Conservation (phyloP, 306 rosid genomes). For the Cicer pinnatifidum region DNA sequence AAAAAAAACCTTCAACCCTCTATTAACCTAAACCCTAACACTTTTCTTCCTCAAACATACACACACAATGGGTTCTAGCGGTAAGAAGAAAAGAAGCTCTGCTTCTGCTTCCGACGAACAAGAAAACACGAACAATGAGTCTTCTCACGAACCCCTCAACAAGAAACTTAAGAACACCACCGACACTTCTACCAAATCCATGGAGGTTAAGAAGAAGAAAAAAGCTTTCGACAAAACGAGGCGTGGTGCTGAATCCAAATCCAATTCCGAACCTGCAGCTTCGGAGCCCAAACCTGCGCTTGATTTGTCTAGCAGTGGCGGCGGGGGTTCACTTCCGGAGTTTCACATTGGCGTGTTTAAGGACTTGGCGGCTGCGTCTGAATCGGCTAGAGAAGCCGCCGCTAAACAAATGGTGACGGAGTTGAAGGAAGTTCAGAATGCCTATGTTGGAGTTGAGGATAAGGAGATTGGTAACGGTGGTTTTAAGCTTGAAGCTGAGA, state of each 20-base stretch:
- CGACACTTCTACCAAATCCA: constrained; percentile 55
- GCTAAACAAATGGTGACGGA: constrained; percentile 70
- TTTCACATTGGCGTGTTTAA: constrained; percentile 91
- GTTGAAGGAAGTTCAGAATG: constrained; percentile 76
- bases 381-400: constrained; percentile 60
- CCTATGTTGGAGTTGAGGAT: constrained; percentile 62
- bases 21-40: too few species aligned
- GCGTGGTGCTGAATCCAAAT: constrained; percentile 36
- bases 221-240: constrained; percentile 69
- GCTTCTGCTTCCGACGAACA: constrained; percentile 46
- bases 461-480: constrained; percentile 66
- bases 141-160: constrained; percentile 41
- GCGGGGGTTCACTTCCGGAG: constrained; percentile 55
- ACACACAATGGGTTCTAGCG: constrained; percentile 46
- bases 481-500: constrained; percentile 84
- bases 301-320: constrained; percentile 42
- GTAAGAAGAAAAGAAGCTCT: constrained; percentile 52
- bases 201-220: constrained; percentile 80
- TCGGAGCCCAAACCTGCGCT: constrained; percentile 37
- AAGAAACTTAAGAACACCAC: constrained; percentile 53
- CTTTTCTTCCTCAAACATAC: not conserved
- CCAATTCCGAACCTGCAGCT: constrained; percentile 17
- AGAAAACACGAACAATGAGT: not conserved
- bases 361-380: constrained; percentile 70
- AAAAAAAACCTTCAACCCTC: too few species aligned